phyloP scores from a whole-genome alignment of 2,329 filamentous ascomycete genomes.

The Botryotinia convoluta region DNA sequence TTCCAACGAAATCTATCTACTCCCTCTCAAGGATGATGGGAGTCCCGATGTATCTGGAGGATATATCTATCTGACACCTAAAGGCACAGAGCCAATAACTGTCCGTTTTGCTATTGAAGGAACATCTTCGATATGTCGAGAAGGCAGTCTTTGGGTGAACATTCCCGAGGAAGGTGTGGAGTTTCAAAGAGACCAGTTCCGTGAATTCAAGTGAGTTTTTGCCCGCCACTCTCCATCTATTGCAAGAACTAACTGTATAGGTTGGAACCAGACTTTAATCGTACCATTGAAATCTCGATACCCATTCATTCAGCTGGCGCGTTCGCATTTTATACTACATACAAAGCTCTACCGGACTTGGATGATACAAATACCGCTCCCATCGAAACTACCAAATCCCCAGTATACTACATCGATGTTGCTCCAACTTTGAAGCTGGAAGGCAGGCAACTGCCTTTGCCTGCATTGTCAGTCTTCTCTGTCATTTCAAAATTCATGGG shows the following conservation, averaged over 20 bases:
- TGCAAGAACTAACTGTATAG: constrained; percentile 45
- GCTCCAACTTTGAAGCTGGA: constrained; percentile 76
- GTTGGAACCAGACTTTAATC: constrained; percentile 88
- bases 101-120: constrained; percentile 91
- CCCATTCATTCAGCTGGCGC: constrained; percentile 80
- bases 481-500: constrained; percentile 98
- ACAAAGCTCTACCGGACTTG: constrained; percentile 77
- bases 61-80: constrained; percentile 86
- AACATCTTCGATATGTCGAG: constrained; percentile 89
- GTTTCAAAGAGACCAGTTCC: constrained; percentile 77
- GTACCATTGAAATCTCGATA: constrained; percentile 84
- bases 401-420: constrained; percentile 89
- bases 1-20: constrained; percentile 75
- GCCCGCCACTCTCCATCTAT: neutral
- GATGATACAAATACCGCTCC: constrained; percentile 49
- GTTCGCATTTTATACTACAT: constrained; percentile 93
- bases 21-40: constrained; percentile 89
- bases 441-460: constrained; percentile 71
- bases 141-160: constrained; percentile 96
- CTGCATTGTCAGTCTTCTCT: constrained; percentile 88
- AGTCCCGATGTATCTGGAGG: constrained; percentile 84
- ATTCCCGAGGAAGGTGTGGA: constrained; percentile 73
- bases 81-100: constrained; percentile 69
- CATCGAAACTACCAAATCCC: constrained; percentile 63
- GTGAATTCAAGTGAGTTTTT: constrained; percentile 76